Evolutionary conservation across 208 protist genomes (phyloP).

Genomic region (Crithidia sp.): DNA sequence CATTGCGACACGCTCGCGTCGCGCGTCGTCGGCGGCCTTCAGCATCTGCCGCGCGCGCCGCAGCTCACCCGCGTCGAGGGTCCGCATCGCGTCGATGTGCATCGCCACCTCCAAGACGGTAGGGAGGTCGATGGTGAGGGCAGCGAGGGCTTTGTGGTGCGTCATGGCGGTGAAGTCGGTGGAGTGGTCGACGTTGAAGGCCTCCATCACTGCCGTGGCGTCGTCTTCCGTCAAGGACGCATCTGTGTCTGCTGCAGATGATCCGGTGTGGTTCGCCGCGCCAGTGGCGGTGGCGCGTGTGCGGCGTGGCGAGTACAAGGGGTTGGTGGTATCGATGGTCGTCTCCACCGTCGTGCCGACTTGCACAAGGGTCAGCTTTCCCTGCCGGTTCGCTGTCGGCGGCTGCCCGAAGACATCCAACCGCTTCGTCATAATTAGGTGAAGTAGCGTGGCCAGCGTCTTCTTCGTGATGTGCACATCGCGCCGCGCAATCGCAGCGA

Average conservation of each 20-base stretch:
- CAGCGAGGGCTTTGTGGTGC: conserved; percentile 67
- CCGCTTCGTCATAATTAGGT: conserved; percentile 65
- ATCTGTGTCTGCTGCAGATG: neutral
- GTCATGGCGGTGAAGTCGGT: conserved; percentile 54
- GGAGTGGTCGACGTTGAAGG: conserved; percentile 45
- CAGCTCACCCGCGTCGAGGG: conserved; percentile 41
- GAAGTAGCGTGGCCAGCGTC: conserved; percentile 62
- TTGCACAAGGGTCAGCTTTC: conserved; percentile 44
- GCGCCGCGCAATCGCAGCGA: conserved; percentile 71
- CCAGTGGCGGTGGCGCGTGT: too few relatives aligned
- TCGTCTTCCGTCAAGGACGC: conserved; percentile 4
- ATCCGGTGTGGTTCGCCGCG: neutral
- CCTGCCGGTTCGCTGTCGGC: conserved; percentile 64
- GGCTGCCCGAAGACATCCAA: conserved; percentile 86
- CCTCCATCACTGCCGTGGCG: conserved; percentile 33
- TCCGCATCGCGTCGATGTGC: conserved; percentile 65
- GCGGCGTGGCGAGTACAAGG: conserved; percentile 22
- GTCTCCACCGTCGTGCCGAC: conserved; percentile 36
- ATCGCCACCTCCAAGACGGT: conserved; percentile 74
- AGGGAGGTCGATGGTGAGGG: conserved; percentile 68
- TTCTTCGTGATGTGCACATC: conserved; percentile 71
- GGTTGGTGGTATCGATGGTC: conserved; percentile 39
- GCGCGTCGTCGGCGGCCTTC: conserved; percentile 66
- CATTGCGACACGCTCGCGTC: conserved; percentile 62
- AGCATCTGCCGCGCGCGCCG: conserved; percentile 67